Evolutionary conservation across 73 alveolate genomes (phyloP), one percentile per base, ranked within the genome.

Genomic region (Symbiodinium natans): DNA sequence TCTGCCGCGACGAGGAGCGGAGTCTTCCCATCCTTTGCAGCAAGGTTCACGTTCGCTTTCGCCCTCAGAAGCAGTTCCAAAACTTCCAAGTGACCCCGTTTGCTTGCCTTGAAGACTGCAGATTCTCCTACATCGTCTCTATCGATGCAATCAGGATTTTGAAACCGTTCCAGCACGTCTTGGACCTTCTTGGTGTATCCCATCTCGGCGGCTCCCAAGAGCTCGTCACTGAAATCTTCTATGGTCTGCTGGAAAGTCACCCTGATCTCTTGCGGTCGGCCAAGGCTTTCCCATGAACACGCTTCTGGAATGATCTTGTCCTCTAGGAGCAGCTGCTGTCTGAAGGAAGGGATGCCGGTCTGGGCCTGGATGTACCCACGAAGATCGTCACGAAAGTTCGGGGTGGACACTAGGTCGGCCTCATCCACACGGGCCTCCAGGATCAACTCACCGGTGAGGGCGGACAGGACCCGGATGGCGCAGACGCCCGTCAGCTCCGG

Each of bases 241-340:
- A 36, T 63, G 80, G 38, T 63, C 80, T 63, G 80, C 80, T 63
- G 80, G 33, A 63, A 63, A n/a, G 80, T 63, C 33, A 63, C 80
- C 11, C 80, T 31, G 36, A 63, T 63, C 33, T 63, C 80, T 63
- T 63, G 80, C 11, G 80, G 80, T 29, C 80, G 80, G 17, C 80
- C 80, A 63, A 63, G 80, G 27, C 40, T 63, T 63, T 63, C 80
- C 80, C 80, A 63, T 6, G 80, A 63, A 29, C 80, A 63, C 33
- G 36, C 80, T 1, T 63, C 80, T n/a, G 80, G 80, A n/a, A 63
- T 63, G 80, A 63, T 63, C 40, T 29, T 63, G 80, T 63, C 80
- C 27, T 63, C 80, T 23, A 63, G 80, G 31, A 63, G 80, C 80
- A 63, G 36, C 80, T 63, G 80, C 80, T 63, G 80, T 63, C 80